Conservation (phyloP, 345 rosid species). For the Pugionium dolabratum region DNA sequence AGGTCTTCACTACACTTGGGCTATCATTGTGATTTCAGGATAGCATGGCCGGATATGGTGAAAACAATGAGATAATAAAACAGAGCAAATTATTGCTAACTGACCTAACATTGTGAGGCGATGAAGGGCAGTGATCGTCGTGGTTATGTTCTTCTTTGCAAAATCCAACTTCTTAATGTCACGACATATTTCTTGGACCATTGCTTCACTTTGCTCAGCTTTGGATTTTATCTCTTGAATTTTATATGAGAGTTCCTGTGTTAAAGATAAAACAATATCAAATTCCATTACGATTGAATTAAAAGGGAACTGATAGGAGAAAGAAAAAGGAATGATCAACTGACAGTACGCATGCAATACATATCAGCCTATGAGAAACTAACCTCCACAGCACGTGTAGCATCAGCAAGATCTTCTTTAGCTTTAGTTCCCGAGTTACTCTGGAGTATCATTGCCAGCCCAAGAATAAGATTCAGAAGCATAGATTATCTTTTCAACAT, state of each 20-base stretch:
- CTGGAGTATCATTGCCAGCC: slow-evolving; percentile 46
- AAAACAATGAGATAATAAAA: neutral
- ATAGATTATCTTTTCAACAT: neutral
- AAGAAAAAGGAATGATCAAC: slow-evolving; percentile 3
- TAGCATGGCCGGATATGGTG: slow-evolving; percentile 1
- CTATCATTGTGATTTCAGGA: slow-evolving; percentile 7
- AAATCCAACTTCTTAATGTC: slow-evolving; percentile 98
- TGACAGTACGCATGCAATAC: neutral
- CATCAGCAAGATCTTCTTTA: slow-evolving; percentile 99
- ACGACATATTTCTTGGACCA: slow-evolving; percentile 99
- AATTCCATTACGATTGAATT: slow-evolving; percentile 8
- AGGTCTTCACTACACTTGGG: neutral
- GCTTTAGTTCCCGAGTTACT: slow-evolving; percentile 98
- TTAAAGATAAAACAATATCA: slow-evolving; percentile 26
- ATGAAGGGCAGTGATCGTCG: slow-evolving; percentile 97
- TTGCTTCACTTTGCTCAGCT: slow-evolving; percentile 98
- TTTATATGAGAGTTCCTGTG: slow-evolving; percentile 87
- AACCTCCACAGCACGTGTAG: slow-evolving; percentile 97
- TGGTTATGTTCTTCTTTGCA: slow-evolving; percentile 98
- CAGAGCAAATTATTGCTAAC: slow-evolving; percentile 30
- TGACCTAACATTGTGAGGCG: slow-evolving; percentile 97
- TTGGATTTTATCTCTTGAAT: slow-evolving; percentile 96
- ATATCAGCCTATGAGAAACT: slow-evolving; percentile 35
- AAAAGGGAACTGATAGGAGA: slow-evolving; percentile 5
- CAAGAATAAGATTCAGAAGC: slow-evolving; percentile 12